phyloP scores from a whole-genome alignment of 257 asterid genomes.

The Solanum sejunctum region DNA sequence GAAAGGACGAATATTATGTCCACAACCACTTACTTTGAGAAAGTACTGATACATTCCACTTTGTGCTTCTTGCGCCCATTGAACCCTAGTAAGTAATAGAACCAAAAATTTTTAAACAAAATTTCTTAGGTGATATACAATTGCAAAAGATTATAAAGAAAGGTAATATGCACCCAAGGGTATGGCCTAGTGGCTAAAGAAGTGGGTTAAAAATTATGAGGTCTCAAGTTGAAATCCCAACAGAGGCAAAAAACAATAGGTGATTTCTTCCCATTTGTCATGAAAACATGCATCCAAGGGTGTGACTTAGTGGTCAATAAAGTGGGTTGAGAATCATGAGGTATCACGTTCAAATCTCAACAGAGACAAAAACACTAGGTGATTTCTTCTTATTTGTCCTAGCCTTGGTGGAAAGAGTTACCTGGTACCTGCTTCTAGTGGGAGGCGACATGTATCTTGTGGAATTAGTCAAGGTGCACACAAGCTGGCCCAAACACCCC shows the following conservation, averaged over 20 bases:
- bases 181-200: no score
- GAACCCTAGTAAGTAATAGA: constrained; percentile 33
- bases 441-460: background rate
- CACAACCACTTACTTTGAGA: constrained; percentile 45
- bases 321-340: background rate
- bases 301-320: background rate
- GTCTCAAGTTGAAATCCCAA: no score
- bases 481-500: background rate
- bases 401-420: background rate
- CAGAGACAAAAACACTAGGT: background rate
- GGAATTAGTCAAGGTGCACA: background rate
- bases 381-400: background rate
- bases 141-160: background rate
- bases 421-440: background rate
- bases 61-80: constrained; percentile 51
- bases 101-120: background rate
- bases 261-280: background rate
- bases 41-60: constrained; percentile 83
- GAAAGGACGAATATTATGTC: background rate
- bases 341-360: background rate
- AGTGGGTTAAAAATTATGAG: no score
- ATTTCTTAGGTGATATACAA: background rate
- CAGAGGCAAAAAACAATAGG: no score
- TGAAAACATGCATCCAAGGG: background rate
- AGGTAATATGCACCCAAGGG: background rate